phyloP scores from a whole-genome alignment of 176 grass and related monocot genomes.

The Juncus effusus region DNA sequence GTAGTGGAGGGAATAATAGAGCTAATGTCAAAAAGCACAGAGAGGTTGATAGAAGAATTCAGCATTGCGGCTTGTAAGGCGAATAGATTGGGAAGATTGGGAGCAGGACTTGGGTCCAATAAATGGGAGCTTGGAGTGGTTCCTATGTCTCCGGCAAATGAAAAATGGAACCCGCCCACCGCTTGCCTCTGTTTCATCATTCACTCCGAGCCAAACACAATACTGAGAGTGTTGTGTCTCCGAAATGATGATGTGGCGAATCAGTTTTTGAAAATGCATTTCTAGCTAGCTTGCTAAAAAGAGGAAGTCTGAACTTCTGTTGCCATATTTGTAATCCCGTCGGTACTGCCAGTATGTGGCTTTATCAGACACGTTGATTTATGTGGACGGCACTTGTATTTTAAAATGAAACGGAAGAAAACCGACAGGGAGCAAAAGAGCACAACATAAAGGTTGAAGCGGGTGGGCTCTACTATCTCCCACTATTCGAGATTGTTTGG shows the following conservation, averaged over 20 bases:
- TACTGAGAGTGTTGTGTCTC: slow-evolving; percentile 60
- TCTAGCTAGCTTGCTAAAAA: slow-evolving; percentile 51
- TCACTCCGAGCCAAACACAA: slow-evolving; percentile 48
- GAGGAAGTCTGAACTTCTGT: slow-evolving; percentile 25
- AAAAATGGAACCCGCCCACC: slow-evolving; percentile 41
- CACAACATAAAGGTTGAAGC: too few relatives aligned
- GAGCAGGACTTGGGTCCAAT: slow-evolving; percentile 4
- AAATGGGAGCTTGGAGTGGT: not conserved
- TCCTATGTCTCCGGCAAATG: slow-evolving; percentile 37
- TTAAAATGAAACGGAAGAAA: too few relatives aligned
- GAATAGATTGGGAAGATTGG: not conserved
- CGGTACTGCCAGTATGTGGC: too few relatives aligned
- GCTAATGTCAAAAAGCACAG: slow-evolving; percentile 46
- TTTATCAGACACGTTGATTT: too few relatives aligned
- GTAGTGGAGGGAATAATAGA: slow-evolving; percentile 35
- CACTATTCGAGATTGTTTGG: too few relatives aligned
- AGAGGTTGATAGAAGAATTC: slow-evolving; percentile 47
- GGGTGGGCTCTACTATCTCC: too few relatives aligned
- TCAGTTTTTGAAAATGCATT: slow-evolving; percentile 40
- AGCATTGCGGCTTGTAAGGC: slow-evolving; percentile 28
- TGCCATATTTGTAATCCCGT: too few relatives aligned
- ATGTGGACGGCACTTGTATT: too few relatives aligned
- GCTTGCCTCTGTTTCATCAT: too few relatives aligned
- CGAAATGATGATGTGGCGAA: slow-evolving; percentile 51
- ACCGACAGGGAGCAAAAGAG: too few relatives aligned